Evolutionary conservation across 1,284 basidiomycete species (phyloP), one percentile per base, ranked within the genome.

Genomic region (Irpex sp.): DNA sequence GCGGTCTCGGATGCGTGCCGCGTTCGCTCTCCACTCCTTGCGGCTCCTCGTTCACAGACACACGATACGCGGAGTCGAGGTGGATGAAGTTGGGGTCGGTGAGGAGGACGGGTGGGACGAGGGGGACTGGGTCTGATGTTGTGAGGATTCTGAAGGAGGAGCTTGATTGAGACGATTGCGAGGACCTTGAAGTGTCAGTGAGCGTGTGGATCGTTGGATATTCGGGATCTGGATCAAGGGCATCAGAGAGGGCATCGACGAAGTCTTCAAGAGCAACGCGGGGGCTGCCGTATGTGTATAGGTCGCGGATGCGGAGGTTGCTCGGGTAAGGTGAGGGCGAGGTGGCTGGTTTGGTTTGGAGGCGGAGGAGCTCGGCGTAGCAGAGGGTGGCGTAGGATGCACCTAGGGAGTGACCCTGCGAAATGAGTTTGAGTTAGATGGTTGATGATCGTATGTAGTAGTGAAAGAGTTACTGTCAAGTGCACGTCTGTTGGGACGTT

Each of bases 21-120:
- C 62, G 40, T 40, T 65, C 64, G 26, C 59, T 63, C 8, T 26
- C 15, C 34, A 65, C 37, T 34, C 8, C 15, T 5, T 49, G 40
- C 2, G 62, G 62, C 6, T 31, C 21, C 9, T 47, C 48, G 3
- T 37, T n/a, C 7, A 61, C 59, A 5, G 62, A 54, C 5, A 63
- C 64, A 26, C 56, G 48, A 21, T 59, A 65, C 15, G 55, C 62
- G n/a, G 31, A 40, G 57, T 65, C 64, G 17, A 65, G 38, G 52
- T 65, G 64, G 8, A 65, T 59, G 49, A 65, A 65, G n/a, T 59
- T 65, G 7, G 64, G 38, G 57, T 65, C 64, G 3, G 62, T 65
- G 36, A 65, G 52, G 49, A 63, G 62, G 11, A 61, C 64, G 6
- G 64, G 64, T 6, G 64, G 64, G 11, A 65, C 64, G n/a, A 63